phyloP scores from a whole-genome alignment of 306 rosid species.

The Cicer chorassanicum region DNA sequence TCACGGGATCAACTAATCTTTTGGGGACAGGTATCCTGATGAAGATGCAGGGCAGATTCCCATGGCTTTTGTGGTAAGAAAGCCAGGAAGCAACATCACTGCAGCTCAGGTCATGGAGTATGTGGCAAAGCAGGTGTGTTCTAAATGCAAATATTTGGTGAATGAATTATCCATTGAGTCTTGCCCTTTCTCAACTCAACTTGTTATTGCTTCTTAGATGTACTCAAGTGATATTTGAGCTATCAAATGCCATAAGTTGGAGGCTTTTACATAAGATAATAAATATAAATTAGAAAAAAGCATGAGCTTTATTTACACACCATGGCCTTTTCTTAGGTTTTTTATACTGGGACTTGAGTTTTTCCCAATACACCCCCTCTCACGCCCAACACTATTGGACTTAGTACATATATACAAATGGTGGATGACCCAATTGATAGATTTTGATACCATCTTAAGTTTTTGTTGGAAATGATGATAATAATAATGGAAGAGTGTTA shows the following conservation, averaged over 20 bases:
- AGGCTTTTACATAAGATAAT: not conserved
- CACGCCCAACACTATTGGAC: no score
- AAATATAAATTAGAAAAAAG: not conserved
- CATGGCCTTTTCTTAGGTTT: no score
- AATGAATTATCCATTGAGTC: slow-evolving; percentile 28
- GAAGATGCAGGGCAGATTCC: slow-evolving; percentile 91
- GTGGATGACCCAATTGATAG: no score
- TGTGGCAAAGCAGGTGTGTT: slow-evolving; percentile 73
- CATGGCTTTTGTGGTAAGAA: slow-evolving; percentile 89
- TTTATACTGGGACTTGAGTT: no score
- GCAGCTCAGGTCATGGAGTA: slow-evolving; percentile 66
- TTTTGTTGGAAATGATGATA: no score
- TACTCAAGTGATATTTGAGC: not conserved
- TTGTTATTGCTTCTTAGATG: not conserved
- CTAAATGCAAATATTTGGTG: slow-evolving; percentile 11
- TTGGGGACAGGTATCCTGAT: slow-evolving; percentile 73
- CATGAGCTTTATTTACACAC: not conserved
- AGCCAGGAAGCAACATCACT: slow-evolving; percentile 66
- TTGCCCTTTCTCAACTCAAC: slow-evolving; percentile 19
- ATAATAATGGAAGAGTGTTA: no score
- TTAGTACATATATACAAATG: no score
- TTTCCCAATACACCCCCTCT: no score
- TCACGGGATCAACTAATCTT: slow-evolving; percentile 11
- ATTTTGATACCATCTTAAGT: no score
- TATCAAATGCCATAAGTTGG: not conserved